phyloP scores from a whole-genome alignment of 768 basidiomycete species.

The Serpula lacrymans region DNA sequence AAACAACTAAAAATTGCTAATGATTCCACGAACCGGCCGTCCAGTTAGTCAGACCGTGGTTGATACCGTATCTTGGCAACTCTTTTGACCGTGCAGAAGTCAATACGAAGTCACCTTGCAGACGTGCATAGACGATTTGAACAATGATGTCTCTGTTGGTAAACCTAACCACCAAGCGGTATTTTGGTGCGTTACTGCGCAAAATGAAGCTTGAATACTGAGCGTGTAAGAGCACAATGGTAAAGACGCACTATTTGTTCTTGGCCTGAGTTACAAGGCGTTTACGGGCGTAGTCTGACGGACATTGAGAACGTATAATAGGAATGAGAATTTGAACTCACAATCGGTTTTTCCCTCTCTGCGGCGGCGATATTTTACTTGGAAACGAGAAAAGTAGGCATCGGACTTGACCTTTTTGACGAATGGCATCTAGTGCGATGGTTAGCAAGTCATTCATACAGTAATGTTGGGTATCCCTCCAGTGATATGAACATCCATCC shows the following conservation, averaged over 20 bases:
- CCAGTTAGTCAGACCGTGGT: conserved; percentile 99
- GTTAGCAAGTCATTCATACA: conserved; percentile 9
- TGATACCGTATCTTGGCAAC: conserved; percentile 94
- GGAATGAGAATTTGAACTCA: conserved; percentile 33
- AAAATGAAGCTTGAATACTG: conserved; percentile 7
- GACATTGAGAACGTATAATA: conserved; percentile 7
- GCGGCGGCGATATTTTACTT: conserved; percentile 97
- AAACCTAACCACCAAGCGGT: conserved; percentile 98
- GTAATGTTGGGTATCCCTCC: conserved; percentile 12
- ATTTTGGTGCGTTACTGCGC: conserved; percentile 88
- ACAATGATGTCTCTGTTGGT: conserved; percentile 96
- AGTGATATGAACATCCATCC: conserved; percentile 26
- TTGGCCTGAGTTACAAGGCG: conserved; percentile 96
- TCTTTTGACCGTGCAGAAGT: conserved; percentile 86
- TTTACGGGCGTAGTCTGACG: conserved; percentile 92
- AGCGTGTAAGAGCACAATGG: neutral
- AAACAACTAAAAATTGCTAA: neutral
- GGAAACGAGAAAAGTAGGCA: conserved; percentile 97
- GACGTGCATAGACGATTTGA: conserved; percentile 94
- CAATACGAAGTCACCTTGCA: conserved; percentile 95
- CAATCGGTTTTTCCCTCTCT: conserved; percentile 99
- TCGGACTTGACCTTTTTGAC: conserved; percentile 95
- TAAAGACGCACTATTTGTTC: conserved; percentile 85
- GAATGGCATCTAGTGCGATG: conserved; percentile 76
- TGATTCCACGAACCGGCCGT: conserved; percentile 63